phyloP scores from a whole-genome alignment of 305 asterid genomes.

The Striga hermonthica region DNA sequence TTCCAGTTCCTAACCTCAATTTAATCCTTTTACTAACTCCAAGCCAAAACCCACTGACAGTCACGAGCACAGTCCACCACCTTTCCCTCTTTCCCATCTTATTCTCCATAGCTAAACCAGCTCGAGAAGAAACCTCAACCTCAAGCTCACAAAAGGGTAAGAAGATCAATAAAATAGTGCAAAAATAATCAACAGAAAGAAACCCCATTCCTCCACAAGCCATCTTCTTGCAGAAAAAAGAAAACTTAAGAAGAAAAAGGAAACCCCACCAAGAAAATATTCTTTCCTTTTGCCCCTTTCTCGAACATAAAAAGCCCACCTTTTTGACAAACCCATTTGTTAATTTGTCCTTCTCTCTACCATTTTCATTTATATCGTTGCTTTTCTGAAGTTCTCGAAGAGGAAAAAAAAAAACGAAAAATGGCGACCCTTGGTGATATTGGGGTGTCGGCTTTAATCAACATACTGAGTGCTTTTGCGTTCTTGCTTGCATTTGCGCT shows the following conservation, averaged over 20 bases:
- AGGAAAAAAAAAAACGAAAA: neutral
- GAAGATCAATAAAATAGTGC: neutral
- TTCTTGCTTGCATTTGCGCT: conserved; percentile 91
- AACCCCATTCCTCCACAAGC: neutral
- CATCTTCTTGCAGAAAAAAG: neutral
- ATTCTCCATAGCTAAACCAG: neutral
- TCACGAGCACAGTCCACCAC: neutral
- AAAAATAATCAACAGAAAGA: neutral
- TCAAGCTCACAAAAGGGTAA: neutral
- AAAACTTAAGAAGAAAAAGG: neutral
- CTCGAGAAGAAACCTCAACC: neutral
- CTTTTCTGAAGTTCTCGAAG: neutral
- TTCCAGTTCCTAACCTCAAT: neutral
- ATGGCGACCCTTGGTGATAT: conserved; percentile 90
- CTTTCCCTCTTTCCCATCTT: no score
- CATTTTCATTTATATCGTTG: neutral
- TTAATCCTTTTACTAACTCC: no score
- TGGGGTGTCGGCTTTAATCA: conserved; percentile 74
- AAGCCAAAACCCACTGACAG: neutral
- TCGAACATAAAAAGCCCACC: neutral
- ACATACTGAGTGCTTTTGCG: conserved; percentile 62
- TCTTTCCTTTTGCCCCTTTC: neutral
- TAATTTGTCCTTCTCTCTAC: neutral
- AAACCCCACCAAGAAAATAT: conserved; percentile 9
- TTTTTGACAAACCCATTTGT: neutral